Evolutionary conservation across 2,329 filamentous ascomycete species (phyloP).

Genomic region (Pestalotiopsis sp.): DNA sequence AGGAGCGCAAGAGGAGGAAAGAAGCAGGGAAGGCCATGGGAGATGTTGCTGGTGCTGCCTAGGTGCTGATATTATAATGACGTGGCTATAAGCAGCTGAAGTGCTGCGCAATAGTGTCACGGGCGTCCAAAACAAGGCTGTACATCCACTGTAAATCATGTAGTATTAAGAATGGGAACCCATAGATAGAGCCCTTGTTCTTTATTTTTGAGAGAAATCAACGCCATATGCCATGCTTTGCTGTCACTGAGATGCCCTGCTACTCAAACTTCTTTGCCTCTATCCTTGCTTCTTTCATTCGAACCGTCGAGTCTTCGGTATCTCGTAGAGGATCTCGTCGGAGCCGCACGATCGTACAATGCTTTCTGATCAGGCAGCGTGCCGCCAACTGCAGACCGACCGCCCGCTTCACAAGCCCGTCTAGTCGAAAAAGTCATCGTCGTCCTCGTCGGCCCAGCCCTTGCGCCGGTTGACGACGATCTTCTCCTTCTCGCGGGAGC

Average conservation of each 20-base stretch:
- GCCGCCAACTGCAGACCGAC: background rate
- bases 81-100: background rate
- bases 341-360: background rate
- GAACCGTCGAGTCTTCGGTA: background rate
- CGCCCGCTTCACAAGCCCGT: slow-evolving; percentile 26
- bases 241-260: background rate
- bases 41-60: background rate
- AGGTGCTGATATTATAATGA: background rate
- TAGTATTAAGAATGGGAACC: slow-evolving; percentile 6
- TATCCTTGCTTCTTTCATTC: slow-evolving; percentile 2
- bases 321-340: background rate
- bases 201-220: slow-evolving; percentile 5
- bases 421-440: slow-evolving; percentile 71
- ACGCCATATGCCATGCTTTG: slow-evolving; percentile 20
- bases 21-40: slow-evolving; percentile 32
- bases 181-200: slow-evolving; percentile 4
- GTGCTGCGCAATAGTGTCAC: background rate
- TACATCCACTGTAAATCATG: slow-evolving; percentile 12
- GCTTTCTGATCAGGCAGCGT: too few relatives aligned
- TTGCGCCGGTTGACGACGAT: slow-evolving; percentile 85
- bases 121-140: background rate
- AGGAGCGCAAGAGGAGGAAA: slow-evolving; percentile 67
- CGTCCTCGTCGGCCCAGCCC: slow-evolving; percentile 80
- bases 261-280: slow-evolving; percentile 14
- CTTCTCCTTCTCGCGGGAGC: slow-evolving; percentile 70